These are phyloP conservation scores for Mangifera indica DNA, from an alignment of 345 rosid species.

Conservation along the genomic window DNA sequence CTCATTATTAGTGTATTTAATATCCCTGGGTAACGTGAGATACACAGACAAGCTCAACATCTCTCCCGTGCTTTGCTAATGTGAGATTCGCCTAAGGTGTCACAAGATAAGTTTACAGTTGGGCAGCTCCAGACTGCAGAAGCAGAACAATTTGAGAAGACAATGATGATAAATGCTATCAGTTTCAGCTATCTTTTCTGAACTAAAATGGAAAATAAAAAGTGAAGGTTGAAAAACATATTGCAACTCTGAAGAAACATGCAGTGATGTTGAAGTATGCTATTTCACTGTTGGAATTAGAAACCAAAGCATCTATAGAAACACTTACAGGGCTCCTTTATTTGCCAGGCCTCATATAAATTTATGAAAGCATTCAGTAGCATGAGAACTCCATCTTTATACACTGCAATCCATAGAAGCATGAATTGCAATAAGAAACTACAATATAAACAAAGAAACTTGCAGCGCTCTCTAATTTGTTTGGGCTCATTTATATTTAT, in stretches of 20 bases:
- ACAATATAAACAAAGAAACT: not conserved
- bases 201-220: not conserved
- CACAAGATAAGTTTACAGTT: too few species aligned
- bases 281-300: not conserved
- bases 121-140: too few species aligned
- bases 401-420: not conserved
- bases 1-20: not conserved
- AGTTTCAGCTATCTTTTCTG: not conserved
- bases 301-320: not conserved
- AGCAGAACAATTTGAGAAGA: too few species aligned
- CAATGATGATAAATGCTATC: too few species aligned
- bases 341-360: not conserved
- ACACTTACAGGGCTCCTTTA: not conserved
- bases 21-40: too few species aligned
- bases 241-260: not conserved
- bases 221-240: not conserved
- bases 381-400: not conserved
- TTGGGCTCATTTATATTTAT: not conserved
- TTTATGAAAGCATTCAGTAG: not conserved
- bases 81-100: too few species aligned
- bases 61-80: too few species aligned
- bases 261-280: not conserved
- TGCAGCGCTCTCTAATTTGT: not conserved
- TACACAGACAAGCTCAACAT: too few species aligned
- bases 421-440: not conserved